A percentile compares a stretch with the other conserved stretches of the same genome.
phyloP scores from a whole-genome alignment of 2,329 filamentous ascomycete species.

The Neonectria neomacrospora region DNA sequence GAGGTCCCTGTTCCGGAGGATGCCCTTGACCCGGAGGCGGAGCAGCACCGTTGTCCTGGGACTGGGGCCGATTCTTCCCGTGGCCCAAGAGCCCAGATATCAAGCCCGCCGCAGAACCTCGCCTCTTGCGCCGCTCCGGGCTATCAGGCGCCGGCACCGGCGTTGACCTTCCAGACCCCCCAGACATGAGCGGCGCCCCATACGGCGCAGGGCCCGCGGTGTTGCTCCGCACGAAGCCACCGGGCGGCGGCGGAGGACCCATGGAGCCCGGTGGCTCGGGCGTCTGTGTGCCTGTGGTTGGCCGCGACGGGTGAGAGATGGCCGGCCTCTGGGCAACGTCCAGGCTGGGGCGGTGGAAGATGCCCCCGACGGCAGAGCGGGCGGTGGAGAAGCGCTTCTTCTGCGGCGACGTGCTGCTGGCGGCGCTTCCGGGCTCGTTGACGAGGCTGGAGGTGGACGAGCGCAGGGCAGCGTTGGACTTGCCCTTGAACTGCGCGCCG shows the following conservation, averaged over 20 bases:
- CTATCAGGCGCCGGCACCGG: slow-evolving; percentile 19
- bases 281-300: slow-evolving; percentile 31
- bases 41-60: slow-evolving; percentile 8
- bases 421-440: slow-evolving; percentile 32
- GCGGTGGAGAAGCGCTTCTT: slow-evolving; percentile 61
- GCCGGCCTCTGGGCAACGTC: slow-evolving; percentile 32
- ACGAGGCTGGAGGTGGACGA: slow-evolving; percentile 40
- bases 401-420: slow-evolving; percentile 25
- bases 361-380: slow-evolving; percentile 46
- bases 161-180: slow-evolving; percentile 2
- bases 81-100: slow-evolving; percentile 47
- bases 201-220: slow-evolving; percentile 36
- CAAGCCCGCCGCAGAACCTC: slow-evolving; percentile 46
- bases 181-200: slow-evolving; percentile 28
- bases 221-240: slow-evolving; percentile 37
- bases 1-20: neutral
- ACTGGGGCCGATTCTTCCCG: slow-evolving; percentile 35
- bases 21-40: slow-evolving; percentile 15
- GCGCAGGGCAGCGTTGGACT: slow-evolving; percentile 32
- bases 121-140: slow-evolving; percentile 41
- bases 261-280: slow-evolving; percentile 27
- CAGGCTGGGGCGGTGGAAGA: slow-evolving; percentile 42
- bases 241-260: slow-evolving; percentile 28
- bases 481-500: slow-evolving; percentile 32
- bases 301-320: slow-evolving; percentile 34